These are phyloP conservation scores for Pseudopyrenochaeta lycopersici DNA, from an alignment of 2,329 filamentous ascomycete species.

Conservation along the genomic window DNA sequence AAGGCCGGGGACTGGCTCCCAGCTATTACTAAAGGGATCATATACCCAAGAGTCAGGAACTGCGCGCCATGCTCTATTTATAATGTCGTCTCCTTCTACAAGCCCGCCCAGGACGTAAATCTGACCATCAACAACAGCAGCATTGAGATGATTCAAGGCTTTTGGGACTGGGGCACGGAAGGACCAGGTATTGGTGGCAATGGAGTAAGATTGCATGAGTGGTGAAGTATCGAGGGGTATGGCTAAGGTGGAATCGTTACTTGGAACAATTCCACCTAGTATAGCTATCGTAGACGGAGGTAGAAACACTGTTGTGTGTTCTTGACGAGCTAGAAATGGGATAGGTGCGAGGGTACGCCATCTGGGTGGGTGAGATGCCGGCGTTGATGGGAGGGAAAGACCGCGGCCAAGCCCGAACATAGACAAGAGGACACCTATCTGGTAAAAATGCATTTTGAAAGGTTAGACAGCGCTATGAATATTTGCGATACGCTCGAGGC, in stretches of 20 bases:
- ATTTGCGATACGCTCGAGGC: too few relatives aligned
- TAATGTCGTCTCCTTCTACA: constrained; percentile 4
- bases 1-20: constrained; percentile 10
- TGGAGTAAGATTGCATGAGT: constrained; percentile 31
- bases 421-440: too few relatives aligned
- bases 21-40: constrained; percentile 15
- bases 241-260: not conserved
- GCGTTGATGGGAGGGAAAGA: too few relatives aligned
- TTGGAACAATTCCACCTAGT: constrained; percentile 31
- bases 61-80: constrained; percentile 15
- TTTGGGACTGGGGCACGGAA: constrained; percentile 20
- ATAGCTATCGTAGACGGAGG: constrained; percentile 28
- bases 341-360: constrained; percentile 25
- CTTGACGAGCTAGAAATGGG: constrained; percentile 29
- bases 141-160: constrained; percentile 37
- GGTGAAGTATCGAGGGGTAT: constrained; percentile 18
- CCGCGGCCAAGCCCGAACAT: too few relatives aligned
- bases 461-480: too few relatives aligned
- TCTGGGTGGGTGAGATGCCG: too few relatives aligned
- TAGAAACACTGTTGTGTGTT: constrained; percentile 33
- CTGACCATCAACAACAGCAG: constrained; percentile 24
- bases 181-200: constrained; percentile 27
- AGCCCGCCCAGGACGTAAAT: constrained; percentile 38
- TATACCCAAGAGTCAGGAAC: constrained; percentile 25
- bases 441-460: too few relatives aligned